A percentile compares a stretch with the other conserved stretches of the same genome.
phyloP scores from a whole-genome alignment of 2,329 filamentous ascomycete genomes.

The Colletotrichum falcatum region DNA sequence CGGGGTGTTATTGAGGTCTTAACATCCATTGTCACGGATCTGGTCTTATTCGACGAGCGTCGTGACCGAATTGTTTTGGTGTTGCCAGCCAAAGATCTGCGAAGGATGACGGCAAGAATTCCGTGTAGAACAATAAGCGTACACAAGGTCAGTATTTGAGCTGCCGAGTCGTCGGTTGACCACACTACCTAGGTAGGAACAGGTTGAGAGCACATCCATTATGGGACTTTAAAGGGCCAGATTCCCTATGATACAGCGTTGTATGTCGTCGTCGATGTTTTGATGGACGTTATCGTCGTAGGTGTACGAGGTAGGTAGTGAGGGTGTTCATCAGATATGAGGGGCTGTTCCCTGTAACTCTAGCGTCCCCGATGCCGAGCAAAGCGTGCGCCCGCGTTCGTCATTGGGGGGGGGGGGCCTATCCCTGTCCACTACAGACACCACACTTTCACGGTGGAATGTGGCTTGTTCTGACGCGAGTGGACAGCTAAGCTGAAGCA shows the following conservation, averaged over 20 bases:
- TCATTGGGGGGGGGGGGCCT: slow-evolving; percentile 29
- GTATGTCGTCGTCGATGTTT: slow-evolving; percentile 17
- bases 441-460: slow-evolving; percentile 25
- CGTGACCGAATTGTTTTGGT: not conserved
- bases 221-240: too few species aligned
- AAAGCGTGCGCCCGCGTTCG: slow-evolving; percentile 5
- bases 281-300: not conserved
- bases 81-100: not conserved
- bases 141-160: not conserved
- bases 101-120: not conserved
- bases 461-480: slow-evolving; percentile 39
- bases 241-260: not conserved
- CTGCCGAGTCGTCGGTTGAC: not conserved
- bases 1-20: not conserved
- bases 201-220: too few species aligned
- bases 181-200: not conserved
- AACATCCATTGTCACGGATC: too few species aligned
- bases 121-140: not conserved
- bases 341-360: slow-evolving; percentile 29
- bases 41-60: not conserved
- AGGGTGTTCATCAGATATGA: slow-evolving; percentile 4
- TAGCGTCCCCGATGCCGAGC: slow-evolving; percentile 16
- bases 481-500: slow-evolving; percentile 41
- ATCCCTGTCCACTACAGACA: slow-evolving; percentile 30
- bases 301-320: not conserved